phyloP scores from a whole-genome alignment of 192 early-diverging fungal species.

The Geosiphon pyriformis region DNA sequence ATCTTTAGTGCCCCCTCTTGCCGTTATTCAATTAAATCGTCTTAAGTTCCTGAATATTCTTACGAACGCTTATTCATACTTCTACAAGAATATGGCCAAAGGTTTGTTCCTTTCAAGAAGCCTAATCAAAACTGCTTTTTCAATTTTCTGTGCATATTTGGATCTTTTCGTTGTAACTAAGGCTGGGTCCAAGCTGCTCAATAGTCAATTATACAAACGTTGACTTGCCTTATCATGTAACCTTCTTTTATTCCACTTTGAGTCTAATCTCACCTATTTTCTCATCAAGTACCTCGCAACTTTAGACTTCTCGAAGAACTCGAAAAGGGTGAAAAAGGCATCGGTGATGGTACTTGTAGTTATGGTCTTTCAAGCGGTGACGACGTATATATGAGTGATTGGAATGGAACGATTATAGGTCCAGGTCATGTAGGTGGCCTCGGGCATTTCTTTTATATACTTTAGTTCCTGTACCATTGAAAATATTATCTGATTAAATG shows the following conservation, averaged over 20 bases:
- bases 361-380: conserved; percentile 87
- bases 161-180: background rate
- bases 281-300: conserved; percentile 80
- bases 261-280: background rate
- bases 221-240: background rate
- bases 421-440: conserved; percentile 61
- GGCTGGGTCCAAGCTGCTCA: too few species aligned
- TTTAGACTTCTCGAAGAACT: conserved; percentile 95
- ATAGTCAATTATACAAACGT: too few species aligned
- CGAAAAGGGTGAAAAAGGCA: conserved; percentile 95
- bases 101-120: background rate
- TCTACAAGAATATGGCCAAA: background rate
- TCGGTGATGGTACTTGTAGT: conserved; percentile 88
- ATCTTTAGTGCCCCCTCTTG: too few species aligned
- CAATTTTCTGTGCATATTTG: background rate
- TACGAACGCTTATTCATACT: too few species aligned
- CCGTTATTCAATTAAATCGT: too few species aligned
- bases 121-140: background rate
- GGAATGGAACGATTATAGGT: conserved; percentile 95
- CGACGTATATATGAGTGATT: conserved; percentile 73
- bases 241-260: background rate
- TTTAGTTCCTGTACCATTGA: background rate
- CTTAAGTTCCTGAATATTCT: too few species aligned
- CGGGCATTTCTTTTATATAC: background rate
- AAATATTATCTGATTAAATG: too few species aligned